Conservation (phyloP, 306 rosid genomes). For the Dryas octopetala region DNA sequence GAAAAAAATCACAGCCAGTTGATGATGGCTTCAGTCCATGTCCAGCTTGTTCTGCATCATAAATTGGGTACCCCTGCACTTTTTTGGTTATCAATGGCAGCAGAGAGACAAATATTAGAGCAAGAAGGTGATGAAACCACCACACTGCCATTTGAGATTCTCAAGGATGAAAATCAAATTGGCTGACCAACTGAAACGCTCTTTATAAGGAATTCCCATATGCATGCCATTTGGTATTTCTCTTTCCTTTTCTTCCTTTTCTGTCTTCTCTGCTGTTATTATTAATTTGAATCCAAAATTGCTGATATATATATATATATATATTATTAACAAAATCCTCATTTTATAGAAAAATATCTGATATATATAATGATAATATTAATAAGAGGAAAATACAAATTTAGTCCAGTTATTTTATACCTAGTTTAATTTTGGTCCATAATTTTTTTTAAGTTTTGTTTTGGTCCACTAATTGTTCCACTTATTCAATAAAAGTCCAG, state of each 20-base stretch:
- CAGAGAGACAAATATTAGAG: not conserved
- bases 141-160: conserved; percentile 15
- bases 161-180: not conserved
- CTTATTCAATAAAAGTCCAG: too few relatives aligned
- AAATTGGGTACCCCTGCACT: conserved; percentile 18
- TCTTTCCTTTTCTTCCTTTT: not conserved
- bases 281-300: not conserved
- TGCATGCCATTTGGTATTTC: not conserved
- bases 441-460: too few relatives aligned
- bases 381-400: too few relatives aligned
- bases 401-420: too few relatives aligned
- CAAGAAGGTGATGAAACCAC: conserved; percentile 7
- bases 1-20: conserved; percentile 34
- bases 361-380: too few relatives aligned
- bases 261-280: not conserved
- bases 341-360: not conserved
- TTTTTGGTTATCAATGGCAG: not conserved
- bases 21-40: not conserved
- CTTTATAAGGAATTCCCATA: not conserved
- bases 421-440: too few relatives aligned
- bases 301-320: not conserved
- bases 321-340: not conserved
- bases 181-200: conserved; percentile 1
- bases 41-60: not conserved
- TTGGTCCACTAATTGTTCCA: too few relatives aligned